A percentile compares a stretch with the other conserved stretches of the same genome.
These are phyloP conservation scores for Leccinum fibrillosum DNA, from an alignment of 768 basidiomycete species.

Conservation along the genomic window DNA sequence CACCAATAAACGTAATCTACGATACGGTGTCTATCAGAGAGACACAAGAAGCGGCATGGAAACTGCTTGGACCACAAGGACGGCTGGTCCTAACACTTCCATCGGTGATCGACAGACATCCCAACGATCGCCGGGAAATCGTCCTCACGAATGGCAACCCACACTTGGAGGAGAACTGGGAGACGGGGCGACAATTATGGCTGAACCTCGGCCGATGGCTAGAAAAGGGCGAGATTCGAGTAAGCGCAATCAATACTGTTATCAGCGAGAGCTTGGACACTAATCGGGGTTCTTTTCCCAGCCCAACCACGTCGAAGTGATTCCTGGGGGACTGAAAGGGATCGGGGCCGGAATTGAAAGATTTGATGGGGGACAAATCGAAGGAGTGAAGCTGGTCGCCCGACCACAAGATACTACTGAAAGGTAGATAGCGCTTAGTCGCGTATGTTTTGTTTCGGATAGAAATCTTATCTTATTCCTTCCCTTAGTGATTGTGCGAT, in stretches of 20 bases:
- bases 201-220: conserved; percentile 25
- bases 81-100: conserved; percentile 33
- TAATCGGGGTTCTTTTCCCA: conserved; percentile 15
- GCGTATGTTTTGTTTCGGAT: conserved; percentile 16
- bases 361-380: conserved; percentile 39
- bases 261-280: background rate
- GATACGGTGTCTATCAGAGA: conserved; percentile 38
- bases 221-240: conserved; percentile 32
- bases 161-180: conserved; percentile 33
- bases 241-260: conserved; percentile 9
- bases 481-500: conserved; percentile 21
- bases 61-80: conserved; percentile 37
- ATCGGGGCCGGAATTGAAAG: conserved; percentile 41
- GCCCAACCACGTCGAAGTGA: conserved; percentile 42
- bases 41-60: conserved; percentile 38
- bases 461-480: conserved; percentile 23
- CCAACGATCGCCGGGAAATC: conserved; percentile 26
- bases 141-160: conserved; percentile 33
- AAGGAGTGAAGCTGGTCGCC: conserved; percentile 43
- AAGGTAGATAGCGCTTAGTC: conserved; percentile 29
- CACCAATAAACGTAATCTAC: conserved; percentile 34
- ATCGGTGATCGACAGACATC: conserved; percentile 29
- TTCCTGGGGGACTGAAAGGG: conserved; percentile 41
- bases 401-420: conserved; percentile 44
- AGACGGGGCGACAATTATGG: conserved; percentile 32